Conservation (phyloP, 345 rosid species). For the Syzygium aromaticum region DNA sequence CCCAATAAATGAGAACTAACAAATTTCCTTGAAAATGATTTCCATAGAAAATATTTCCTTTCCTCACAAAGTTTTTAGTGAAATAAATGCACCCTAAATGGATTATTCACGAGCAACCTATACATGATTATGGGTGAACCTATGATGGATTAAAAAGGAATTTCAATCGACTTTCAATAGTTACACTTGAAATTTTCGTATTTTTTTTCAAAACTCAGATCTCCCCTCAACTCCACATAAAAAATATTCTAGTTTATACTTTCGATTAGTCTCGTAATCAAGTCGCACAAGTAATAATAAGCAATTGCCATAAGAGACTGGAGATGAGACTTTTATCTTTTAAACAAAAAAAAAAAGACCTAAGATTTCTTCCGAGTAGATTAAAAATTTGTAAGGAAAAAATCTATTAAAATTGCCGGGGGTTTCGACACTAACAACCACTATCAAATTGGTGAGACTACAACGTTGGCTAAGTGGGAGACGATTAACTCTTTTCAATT, state of each 20-base stretch:
- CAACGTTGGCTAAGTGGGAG: neutral
- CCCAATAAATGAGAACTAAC: neutral
- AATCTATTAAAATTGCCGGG: fast-evolving
- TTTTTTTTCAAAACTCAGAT: neutral
- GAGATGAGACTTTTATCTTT: neutral
- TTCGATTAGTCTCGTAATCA: neutral
- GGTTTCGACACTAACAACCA: neutral
- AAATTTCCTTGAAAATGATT: neutral
- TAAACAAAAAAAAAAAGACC: neutral
- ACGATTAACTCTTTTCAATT: neutral
- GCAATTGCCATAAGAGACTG: neutral
- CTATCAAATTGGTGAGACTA: neutral
- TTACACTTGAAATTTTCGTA: neutral
- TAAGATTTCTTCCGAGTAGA: neutral
- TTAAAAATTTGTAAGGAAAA: neutral
- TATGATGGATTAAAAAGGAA: neutral
- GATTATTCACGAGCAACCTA: neutral
- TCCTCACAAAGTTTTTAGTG: neutral
- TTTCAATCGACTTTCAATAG: neutral
- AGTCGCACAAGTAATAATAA: neutral
- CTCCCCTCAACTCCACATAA: neutral
- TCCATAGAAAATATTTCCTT: neutral
- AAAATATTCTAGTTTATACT: neutral
- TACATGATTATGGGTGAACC: fast-evolving
- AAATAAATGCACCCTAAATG: neutral